These are phyloP conservation scores for Eucalyptus erythrocorys DNA, from an alignment of 345 rosid species.

Conservation along the genomic window DNA sequence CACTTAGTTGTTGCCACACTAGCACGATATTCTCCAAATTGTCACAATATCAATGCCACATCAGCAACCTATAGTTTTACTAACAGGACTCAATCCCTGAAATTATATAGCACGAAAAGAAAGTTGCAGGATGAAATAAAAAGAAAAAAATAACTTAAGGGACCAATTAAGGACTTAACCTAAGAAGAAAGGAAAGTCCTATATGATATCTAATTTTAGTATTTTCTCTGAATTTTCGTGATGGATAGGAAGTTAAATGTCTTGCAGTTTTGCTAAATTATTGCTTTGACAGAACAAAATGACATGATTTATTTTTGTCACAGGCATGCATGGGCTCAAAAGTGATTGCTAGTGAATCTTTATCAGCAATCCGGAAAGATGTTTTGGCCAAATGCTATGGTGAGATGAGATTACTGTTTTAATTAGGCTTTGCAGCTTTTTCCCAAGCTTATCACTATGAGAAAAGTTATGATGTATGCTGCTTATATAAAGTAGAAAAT, in stretches of 20 bases:
- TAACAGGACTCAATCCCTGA: background rate
- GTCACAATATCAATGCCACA: background rate
- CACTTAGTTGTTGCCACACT: background rate
- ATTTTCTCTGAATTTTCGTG: background rate
- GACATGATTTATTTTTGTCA: background rate
- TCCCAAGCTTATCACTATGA: background rate
- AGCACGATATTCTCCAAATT: background rate
- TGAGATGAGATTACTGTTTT: slow-evolving; percentile 5
- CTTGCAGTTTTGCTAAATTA: background rate
- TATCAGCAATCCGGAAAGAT: slow-evolving; percentile 94
- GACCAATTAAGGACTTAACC: background rate
- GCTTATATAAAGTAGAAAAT: background rate
- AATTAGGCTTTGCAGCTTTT: background rate
- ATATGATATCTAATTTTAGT: background rate
- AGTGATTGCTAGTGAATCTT: slow-evolving; percentile 90
- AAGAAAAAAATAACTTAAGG: background rate
- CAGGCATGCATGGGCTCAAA: slow-evolving; percentile 99
- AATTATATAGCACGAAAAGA: background rate
- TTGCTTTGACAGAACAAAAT: background rate
- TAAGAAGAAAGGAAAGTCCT: background rate
- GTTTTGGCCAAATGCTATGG: slow-evolving; percentile 98
- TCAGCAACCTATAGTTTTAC: background rate
- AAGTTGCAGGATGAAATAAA: background rate
- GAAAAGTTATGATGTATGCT: background rate
- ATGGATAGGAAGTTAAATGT: background rate